phyloP scores from a whole-genome alignment of 2,329 filamentous ascomycete genomes.

The Fusarium pseudonygamai region DNA sequence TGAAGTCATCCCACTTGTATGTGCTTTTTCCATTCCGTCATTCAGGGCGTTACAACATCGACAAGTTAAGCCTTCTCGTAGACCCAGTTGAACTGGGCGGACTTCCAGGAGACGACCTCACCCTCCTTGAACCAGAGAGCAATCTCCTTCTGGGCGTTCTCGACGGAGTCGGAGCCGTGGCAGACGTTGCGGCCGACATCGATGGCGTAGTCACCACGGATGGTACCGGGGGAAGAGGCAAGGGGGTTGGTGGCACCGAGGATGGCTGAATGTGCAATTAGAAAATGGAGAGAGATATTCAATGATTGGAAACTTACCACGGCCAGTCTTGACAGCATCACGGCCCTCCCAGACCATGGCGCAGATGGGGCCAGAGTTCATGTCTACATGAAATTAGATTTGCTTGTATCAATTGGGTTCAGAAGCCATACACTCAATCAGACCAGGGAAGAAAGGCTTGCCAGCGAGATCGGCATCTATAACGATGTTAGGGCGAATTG shows the following conservation, averaged over 20 bases:
- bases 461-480: constrained; percentile 83
- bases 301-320: constrained; percentile 65
- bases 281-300: neutral
- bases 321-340: constrained; percentile 99
- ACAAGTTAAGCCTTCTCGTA: constrained; percentile 82
- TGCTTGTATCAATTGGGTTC: neutral
- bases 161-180: constrained; percentile 98
- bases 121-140: constrained; percentile 95
- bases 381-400: constrained; percentile 68
- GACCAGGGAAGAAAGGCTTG: constrained; percentile 97
- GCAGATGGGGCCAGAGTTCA: constrained; percentile 94
- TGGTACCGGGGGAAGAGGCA: constrained; percentile 93
- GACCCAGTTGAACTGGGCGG: constrained; percentile 88
- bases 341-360: constrained; percentile 99
- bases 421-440: constrained; percentile 80
- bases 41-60: constrained; percentile 34
- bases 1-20: constrained; percentile 38
- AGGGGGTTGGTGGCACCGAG: constrained; percentile 99
- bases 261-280: constrained; percentile 65
- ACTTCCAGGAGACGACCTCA: constrained; percentile 88
- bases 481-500: constrained; percentile 43
- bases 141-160: constrained; percentile 99
- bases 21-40: constrained; percentile 38
- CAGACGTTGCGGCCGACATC: constrained; percentile 94
- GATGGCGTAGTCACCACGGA: constrained; percentile 92